Evolutionary conservation across 805 yeast genomes (phyloP).

Genomic region (Tetrapisispora pingtungensis): DNA sequence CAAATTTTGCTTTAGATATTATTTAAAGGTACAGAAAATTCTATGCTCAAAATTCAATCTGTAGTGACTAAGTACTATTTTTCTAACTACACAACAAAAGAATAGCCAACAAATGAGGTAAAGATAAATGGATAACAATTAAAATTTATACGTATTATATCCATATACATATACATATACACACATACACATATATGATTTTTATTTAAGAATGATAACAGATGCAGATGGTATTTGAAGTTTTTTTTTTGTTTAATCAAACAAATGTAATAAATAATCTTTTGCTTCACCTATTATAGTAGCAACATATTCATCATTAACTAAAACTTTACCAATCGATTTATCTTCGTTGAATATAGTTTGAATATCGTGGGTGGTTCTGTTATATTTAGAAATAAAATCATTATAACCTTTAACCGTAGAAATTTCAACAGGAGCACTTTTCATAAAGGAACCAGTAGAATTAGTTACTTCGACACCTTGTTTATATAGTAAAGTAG

Average conservation of each 20-base stretch:
- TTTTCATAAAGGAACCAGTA: conserved; percentile 24
- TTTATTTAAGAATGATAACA: too few species aligned
- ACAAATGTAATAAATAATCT: conserved; percentile 22
- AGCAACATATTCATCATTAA: conserved; percentile 31
- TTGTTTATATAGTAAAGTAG: conserved; percentile 16
- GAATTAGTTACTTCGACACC: conserved; percentile 19
- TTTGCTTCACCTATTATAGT: conserved; percentile 32
- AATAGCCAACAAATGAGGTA: too few species aligned
- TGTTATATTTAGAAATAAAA: conserved; percentile 27
- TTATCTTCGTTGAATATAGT: conserved; percentile 31
- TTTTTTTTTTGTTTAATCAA: conserved; percentile 5
- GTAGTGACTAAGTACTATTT: too few species aligned
- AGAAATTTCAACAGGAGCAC: conserved; percentile 34
- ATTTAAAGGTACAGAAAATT: too few species aligned
- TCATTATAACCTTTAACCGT: conserved; percentile 33
- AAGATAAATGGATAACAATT: too few species aligned
- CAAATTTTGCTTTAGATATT: too few species aligned
- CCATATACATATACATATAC: too few species aligned
- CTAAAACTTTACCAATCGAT: conserved; percentile 29
- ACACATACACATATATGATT: too few species aligned
- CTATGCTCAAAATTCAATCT: too few species aligned
- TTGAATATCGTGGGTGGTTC: conserved; percentile 24
- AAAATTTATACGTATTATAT: too few species aligned
- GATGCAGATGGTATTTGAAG: too few species aligned
- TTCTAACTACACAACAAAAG: too few species aligned